Evolutionary conservation across 768 basidiomycete species (phyloP), one percentile per base, ranked within the genome.

Genomic region (Auriscalpium microsporum): DNA sequence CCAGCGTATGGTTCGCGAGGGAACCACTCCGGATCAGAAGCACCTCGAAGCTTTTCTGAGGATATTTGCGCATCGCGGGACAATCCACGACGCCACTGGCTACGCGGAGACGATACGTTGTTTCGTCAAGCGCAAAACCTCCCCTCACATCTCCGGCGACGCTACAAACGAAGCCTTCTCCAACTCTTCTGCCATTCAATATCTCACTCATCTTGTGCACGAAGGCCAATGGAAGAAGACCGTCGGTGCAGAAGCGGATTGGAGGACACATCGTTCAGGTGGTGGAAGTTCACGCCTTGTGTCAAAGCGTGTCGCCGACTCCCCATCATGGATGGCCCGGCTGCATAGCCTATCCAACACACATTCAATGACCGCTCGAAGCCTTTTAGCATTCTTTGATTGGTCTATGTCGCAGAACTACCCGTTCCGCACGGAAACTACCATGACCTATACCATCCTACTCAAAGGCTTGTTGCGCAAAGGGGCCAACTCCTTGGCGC

Each of bases 401-500:
- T 65, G 67, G n/a, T 62, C 69, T 5, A 64, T 62, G 2, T 57
- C 62, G 14, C 58, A 57, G 37, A 64, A 65, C n/a, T 59, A 45
- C 48, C 53, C 63, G 17, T 67, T 77, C 21, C 68, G 66, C 28
- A 75, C 78, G 0, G 78, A 73, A 3, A 58, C 52, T 17, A 67
- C 74, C 11, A 75, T 70, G 0, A 75, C 82, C 0, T 78, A 82
- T 61, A 82, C 80, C 17, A 67, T 80, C 33, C 67, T 82, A 55
- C 72, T 87, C 42, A 75, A 75, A 34, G 83, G 78, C 1, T 68
- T 86, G 8, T 59, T 83, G 11, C 67, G 69, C 10, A 77, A 78
- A 48, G 59, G 68, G 28, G 72, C 74, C 13, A 68, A 66, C 53
- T 49, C 63, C 8, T 64, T 69, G 2, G 83, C 84, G 0, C 62